Percentiles rank a stretch among this genome's conserved stretches.
These are phyloP conservation scores for Funneliformis geosporum DNA, from an alignment of 192 early-diverging fungal species.

Conservation along the genomic window DNA sequence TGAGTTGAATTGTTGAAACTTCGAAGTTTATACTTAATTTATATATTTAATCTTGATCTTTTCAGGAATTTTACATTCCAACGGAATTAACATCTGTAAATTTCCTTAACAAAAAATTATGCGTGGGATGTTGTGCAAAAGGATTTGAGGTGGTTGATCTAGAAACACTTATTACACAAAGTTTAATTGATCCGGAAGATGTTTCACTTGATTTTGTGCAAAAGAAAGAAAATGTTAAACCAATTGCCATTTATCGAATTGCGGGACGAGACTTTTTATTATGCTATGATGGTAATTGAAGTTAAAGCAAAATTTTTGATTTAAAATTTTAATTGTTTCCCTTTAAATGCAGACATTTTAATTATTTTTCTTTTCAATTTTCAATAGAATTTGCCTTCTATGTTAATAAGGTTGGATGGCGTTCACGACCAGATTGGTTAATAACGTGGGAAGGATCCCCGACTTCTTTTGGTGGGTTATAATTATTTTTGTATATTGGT, in stretches of 20 bases:
- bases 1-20: not conserved
- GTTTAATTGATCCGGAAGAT: slow-evolving; percentile 84
- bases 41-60: slow-evolving; percentile 46
- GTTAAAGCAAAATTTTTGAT: not conserved
- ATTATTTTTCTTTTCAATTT: slow-evolving; percentile 16
- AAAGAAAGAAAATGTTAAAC: slow-evolving; percentile 74
- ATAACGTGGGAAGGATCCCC: slow-evolving; percentile 89
- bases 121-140: slow-evolving; percentile 80
- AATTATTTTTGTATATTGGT: not conserved
- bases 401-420: slow-evolving; percentile 83
- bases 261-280: slow-evolving; percentile 72
- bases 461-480: slow-evolving; percentile 62
- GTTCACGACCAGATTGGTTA: slow-evolving; percentile 72
- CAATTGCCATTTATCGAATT: slow-evolving; percentile 82
- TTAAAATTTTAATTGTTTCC: slow-evolving; percentile 8
- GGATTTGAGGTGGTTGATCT: slow-evolving; percentile 95
- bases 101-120: slow-evolving; percentile 81
- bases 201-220: slow-evolving; percentile 75
- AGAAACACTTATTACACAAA: slow-evolving; percentile 81
- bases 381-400: slow-evolving; percentile 85
- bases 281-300: slow-evolving; percentile 81
- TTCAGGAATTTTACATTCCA: slow-evolving; percentile 92
- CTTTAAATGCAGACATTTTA: not conserved
- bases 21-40: slow-evolving; percentile 44
- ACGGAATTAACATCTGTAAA: slow-evolving; percentile 85